A percentile compares a stretch with the other conserved stretches of the same genome.
Conservation (phyloP, 352 stramenopile species). For the Phytophthora boehmeriae region DNA sequence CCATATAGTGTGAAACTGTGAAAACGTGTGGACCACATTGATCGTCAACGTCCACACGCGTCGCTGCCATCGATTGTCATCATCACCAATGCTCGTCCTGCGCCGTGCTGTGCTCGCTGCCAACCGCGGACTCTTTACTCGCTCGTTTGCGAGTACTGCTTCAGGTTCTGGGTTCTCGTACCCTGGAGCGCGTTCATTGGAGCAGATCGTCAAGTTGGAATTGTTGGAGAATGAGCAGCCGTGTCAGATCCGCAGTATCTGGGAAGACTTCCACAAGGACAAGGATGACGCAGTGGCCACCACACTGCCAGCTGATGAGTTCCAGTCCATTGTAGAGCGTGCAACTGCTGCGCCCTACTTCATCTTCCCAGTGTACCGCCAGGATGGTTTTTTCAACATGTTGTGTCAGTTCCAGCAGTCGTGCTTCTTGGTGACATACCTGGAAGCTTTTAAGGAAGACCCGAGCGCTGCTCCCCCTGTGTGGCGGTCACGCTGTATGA, state of each 20-base stretch:
- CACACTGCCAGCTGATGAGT: slow-evolving; percentile 45
- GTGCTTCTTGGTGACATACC: slow-evolving; percentile 87
- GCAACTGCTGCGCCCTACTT: slow-evolving; percentile 71
- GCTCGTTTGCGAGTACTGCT: slow-evolving; percentile 20
- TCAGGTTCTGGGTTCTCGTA: slow-evolving; percentile 75
- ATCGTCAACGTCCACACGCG: slow-evolving; percentile 9
- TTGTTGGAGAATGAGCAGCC: slow-evolving; percentile 72
- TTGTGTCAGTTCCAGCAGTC: slow-evolving; percentile 90
- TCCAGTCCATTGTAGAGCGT: slow-evolving; percentile 53
- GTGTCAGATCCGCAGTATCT: slow-evolving; percentile 70
- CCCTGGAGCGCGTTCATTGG: slow-evolving; percentile 72
- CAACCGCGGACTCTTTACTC: slow-evolving; percentile 4
- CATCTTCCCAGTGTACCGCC: slow-evolving; percentile 84
- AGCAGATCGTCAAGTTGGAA: slow-evolving; percentile 87
- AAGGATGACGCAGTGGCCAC: slow-evolving; percentile 79
- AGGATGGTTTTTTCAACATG: slow-evolving; percentile 90
- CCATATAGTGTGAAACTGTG: slow-evolving; percentile 17
- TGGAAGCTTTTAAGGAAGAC: slow-evolving; percentile 90
- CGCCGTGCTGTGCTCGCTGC: slow-evolving; percentile 13
- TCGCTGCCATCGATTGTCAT: slow-evolving; percentile 1
- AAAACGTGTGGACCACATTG: slow-evolving; percentile 21
- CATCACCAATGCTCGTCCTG: slow-evolving; percentile 14
- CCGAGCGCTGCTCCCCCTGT: slow-evolving; percentile 74
- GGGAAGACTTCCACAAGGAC: slow-evolving; percentile 77
- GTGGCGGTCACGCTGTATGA: slow-evolving; percentile 84